Evolutionary conservation across 352 stramenopile genomes (phyloP).

Genomic region (Globisporangium spinosum): DNA sequence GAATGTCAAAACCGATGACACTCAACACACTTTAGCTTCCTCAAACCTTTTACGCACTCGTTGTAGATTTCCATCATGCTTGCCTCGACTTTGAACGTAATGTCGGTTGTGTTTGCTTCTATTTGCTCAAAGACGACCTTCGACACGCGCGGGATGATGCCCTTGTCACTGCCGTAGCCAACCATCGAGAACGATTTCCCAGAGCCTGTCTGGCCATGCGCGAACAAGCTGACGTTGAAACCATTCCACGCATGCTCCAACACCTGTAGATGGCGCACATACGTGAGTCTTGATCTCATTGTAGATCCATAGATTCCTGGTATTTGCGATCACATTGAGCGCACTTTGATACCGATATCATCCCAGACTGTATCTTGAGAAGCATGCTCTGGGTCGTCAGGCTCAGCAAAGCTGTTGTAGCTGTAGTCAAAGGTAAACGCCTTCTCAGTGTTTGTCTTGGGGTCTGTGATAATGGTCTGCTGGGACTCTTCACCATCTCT

Average conservation of each 20-base stretch:
- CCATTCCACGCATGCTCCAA: conserved; percentile 89
- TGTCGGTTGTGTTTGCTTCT: conserved; percentile 30
- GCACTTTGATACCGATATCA: conserved; percentile 77
- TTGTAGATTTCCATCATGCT: conserved; percentile 92
- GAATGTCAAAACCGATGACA: not conserved
- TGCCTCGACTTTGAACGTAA: conserved; percentile 85
- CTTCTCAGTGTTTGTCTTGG: conserved; percentile 70
- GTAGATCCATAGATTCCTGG: not conserved
- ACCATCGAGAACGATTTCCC: conserved; percentile 89
- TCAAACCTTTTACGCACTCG: conserved; percentile 76
- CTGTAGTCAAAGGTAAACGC: conserved; percentile 88
- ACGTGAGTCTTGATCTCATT: not conserved
- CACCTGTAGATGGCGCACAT: conserved; percentile 29
- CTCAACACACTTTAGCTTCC: not conserved
- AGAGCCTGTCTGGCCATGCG: conserved; percentile 83
- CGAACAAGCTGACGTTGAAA: conserved; percentile 88
- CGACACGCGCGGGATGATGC: conserved; percentile 80
- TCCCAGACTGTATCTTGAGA: conserved; percentile 85
- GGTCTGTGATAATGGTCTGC: conserved; percentile 83
- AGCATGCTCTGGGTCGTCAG: conserved; percentile 52
- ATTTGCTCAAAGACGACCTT: conserved; percentile 86
- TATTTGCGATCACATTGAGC: not conserved
- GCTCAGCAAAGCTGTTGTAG: conserved; percentile 78
- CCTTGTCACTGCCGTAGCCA: conserved; percentile 74
- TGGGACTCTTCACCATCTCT: conserved; percentile 76